A percentile compares a stretch with the other conserved stretches of the same genome.
phyloP scores from a whole-genome alignment of 371 early-diverging fungal genomes.

The Blakeslea trispora region DNA sequence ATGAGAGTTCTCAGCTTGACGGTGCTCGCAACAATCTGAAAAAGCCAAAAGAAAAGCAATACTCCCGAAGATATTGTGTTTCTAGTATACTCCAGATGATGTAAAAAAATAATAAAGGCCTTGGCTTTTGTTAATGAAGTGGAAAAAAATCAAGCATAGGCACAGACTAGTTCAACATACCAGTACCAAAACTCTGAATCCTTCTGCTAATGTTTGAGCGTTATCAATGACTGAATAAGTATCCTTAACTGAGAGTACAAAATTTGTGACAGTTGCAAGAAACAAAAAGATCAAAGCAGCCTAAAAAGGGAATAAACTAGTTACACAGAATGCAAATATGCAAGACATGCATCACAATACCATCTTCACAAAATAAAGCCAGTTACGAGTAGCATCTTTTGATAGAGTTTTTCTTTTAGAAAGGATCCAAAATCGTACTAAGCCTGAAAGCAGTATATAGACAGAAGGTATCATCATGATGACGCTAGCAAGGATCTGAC shows the following conservation, averaged over 20 bases:
- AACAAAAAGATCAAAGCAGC: conserved; percentile 14
- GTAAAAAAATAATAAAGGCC: conserved; percentile 50
- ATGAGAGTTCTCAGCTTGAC: conserved; percentile 57
- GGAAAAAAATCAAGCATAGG: conserved; percentile 20
- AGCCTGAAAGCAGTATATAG: conserved; percentile 44
- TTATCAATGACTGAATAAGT: conserved; percentile 16
- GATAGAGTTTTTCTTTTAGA: conserved; percentile 19
- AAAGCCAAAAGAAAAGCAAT: conserved; percentile 72
- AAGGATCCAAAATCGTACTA: conserved; percentile 34
- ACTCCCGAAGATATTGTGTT: conserved; percentile 57
- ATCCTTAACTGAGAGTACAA: conserved; percentile 8
- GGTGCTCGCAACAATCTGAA: conserved; percentile 32
- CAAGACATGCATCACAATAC: conserved; percentile 24
- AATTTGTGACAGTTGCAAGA: conserved; percentile 6
- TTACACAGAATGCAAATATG: background rate
- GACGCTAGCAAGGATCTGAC: conserved; percentile 11
- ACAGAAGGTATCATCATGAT: conserved; percentile 39
- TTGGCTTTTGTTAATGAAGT: conserved; percentile 25
- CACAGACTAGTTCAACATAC: conserved; percentile 12
- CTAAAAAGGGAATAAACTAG: background rate
- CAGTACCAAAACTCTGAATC: conserved; percentile 24
- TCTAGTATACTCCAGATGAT: conserved; percentile 60
- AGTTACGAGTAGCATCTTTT: conserved; percentile 26
- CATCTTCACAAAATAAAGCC: conserved; percentile 47
- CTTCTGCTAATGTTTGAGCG: conserved; percentile 15